phyloP scores from a whole-genome alignment of 2,329 filamentous ascomycete genomes.

The Plenodomus biglobosus region DNA sequence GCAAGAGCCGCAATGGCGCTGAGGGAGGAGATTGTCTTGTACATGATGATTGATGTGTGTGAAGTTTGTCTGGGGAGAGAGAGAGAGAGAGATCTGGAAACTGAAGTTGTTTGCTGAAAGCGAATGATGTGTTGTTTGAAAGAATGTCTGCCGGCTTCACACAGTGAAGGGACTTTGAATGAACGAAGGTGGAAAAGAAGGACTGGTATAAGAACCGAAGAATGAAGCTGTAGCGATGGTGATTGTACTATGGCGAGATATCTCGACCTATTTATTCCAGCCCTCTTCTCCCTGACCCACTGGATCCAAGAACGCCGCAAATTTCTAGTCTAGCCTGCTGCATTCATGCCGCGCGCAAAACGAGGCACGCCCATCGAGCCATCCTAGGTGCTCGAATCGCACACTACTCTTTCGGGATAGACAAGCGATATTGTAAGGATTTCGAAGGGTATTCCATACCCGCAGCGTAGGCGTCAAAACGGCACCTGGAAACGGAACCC shows the following conservation, averaged over 20 bases:
- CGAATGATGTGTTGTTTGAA: constrained; percentile 24
- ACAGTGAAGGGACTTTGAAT: constrained; percentile 36
- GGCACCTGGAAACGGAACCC: constrained; percentile 8
- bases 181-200: constrained; percentile 34
- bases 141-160: constrained; percentile 40
- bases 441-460: constrained; percentile 15
- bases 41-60: constrained; percentile 26
- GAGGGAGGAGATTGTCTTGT: constrained; percentile 29
- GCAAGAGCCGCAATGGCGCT: constrained; percentile 39
- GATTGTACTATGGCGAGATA: constrained; percentile 4
- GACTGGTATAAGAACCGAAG: constrained; percentile 28
- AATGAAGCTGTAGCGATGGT: constrained; percentile 32
- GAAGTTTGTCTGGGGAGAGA: constrained; percentile 11
- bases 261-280: constrained; percentile 24
- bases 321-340: constrained; percentile 11
- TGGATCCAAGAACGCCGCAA: constrained; percentile 7
- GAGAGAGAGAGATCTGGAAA: constrained; percentile 9
- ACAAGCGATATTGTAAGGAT: constrained; percentile 32
- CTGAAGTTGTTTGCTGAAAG: constrained; percentile 21
- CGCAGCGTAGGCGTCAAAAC: constrained; percentile 18
- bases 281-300: constrained; percentile 4
- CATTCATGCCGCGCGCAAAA: constrained; percentile 21
- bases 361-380: constrained; percentile 7
- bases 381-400: constrained; percentile 12
- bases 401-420: constrained; percentile 12